These are phyloP conservation scores for Pseudocercospora fijiensis DNA, from an alignment of 2,329 filamentous ascomycete species.

Conservation along the genomic window DNA sequence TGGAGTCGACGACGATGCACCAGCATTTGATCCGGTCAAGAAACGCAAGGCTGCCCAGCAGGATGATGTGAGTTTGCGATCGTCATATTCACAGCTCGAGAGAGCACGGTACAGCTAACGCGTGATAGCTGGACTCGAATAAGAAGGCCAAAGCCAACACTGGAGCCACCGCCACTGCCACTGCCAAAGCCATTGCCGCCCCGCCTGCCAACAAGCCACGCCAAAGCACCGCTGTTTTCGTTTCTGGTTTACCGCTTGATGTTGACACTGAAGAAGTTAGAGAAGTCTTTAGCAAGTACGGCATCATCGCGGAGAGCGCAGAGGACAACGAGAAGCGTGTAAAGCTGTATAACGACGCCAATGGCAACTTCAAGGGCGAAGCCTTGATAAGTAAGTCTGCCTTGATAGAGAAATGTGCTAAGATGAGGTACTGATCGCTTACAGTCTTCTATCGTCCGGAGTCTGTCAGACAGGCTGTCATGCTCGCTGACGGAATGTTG, in stretches of 20 bases:
- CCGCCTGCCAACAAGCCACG: slow-evolving; percentile 34
- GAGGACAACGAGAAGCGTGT: slow-evolving; percentile 84
- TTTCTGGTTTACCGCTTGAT: slow-evolving; percentile 81
- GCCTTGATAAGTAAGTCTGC: slow-evolving; percentile 61
- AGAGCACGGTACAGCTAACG: slow-evolving; percentile 4
- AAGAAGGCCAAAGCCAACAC: slow-evolving; percentile 16
- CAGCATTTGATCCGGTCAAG: slow-evolving; percentile 35
- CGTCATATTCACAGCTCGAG: not conserved
- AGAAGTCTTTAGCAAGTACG: slow-evolving; percentile 81
- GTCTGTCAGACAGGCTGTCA: slow-evolving; percentile 82
- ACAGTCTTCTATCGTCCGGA: slow-evolving; percentile 88
- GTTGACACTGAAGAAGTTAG: slow-evolving; percentile 77
- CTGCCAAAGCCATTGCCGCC: slow-evolving; percentile 11
- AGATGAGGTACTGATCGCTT: slow-evolving; percentile 1
- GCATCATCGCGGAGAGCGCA: slow-evolving; percentile 91
- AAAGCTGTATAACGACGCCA: slow-evolving; percentile 83
- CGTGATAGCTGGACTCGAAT: slow-evolving; percentile 7
- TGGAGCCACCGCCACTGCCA: slow-evolving; percentile 9
- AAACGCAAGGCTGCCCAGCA: slow-evolving; percentile 44
- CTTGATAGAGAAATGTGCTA: not conserved
- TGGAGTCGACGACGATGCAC: slow-evolving; percentile 58
- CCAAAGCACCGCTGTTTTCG: slow-evolving; percentile 87
- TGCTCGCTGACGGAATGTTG: slow-evolving; percentile 76
- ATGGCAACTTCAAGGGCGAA: slow-evolving; percentile 88
- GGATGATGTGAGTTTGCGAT: slow-evolving; percentile 32